Evolutionary conservation across 768 basidiomycete genomes (phyloP), one percentile per base, ranked within the genome.

Genomic region (Vararia minispora): DNA sequence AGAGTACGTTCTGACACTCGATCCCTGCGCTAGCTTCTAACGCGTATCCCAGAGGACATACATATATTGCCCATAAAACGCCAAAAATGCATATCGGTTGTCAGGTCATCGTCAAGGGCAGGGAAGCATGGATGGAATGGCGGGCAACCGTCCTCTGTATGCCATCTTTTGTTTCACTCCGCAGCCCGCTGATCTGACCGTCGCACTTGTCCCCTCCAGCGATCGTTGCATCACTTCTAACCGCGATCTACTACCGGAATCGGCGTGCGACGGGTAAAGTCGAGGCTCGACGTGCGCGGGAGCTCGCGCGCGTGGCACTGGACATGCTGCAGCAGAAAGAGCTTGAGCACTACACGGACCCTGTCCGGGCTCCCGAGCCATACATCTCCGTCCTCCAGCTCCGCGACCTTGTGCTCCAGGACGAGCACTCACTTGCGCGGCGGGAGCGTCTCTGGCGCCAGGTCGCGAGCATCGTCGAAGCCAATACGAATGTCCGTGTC

Each of bases 401-500:
- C 31, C 83, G 91, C 39, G 90, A 95, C 59, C 66, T 85, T 38
- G 70, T 94, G 28, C 62, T 95, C 23, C 79, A 83, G 50, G 75
- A 83, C 42, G 80, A 89, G 49, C 83, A 82, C 56, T 85, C 83
- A 20, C 71, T 85, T 27, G 52, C 71, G 17, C 65, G 61, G 23
- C 68, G 87, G 41, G 68, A 69, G 41, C 65, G 73, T 33, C 51
- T 95, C 31, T 95, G 91, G 91, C 68, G 76, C 42, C 68, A 72
- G 47, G 90, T 95, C 34, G 86, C 88, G 56, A 72, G 69, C 37
- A 64, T 90, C 35, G 89, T 95, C 3, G 90, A 92, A 59, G 74
- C 78, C 39, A 95, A 95, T 62, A 74, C 86, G 22, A 95, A 95
- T 58, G 85, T 95, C 29, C 73, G 86, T 44, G 78, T 76, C 22